Base-by-base conservation (phyloP, 768 basidiomycete genomes). In the Steccherinum ochraceum region DNA sequence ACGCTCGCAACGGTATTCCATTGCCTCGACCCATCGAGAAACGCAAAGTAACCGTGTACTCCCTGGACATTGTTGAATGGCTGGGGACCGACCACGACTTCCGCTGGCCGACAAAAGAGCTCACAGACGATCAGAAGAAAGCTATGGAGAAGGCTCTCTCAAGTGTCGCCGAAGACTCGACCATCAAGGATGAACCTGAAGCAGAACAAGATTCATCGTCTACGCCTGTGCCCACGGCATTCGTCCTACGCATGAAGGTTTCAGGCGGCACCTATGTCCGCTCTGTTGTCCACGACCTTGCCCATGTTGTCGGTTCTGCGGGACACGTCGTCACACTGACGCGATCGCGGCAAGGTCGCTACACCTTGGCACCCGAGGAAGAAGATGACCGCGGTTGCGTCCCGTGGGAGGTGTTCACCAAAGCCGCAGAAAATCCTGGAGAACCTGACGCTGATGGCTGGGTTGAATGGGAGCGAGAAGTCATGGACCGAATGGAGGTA, bases 211-310 rank as follows among this genome's bases (percentile, higher is more conserved):
- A 65, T 10, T 61, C 62, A 24, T 70, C 75, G 48, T 59, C 60
- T 35, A 60, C 66, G 3, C 89, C 94, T 1, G 21, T 43, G n/a
- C 41, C 41, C 16, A 77, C 84, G 0, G 86, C 86, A 19, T 96
- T 98, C 66, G 84, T 86, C 7, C 72, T 99, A 55, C 80, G 78
- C 50, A 95, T 99, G 93, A 86, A 76, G 55, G 96, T 98, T 4
- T 94, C 93, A 7, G 89, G 90, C 23, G 96, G 96, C 39, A 98
- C 96, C 12, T 99, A 99, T 61, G 94, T 99, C 49, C 86, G 96
- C 46, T 93, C 89, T 1, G 86, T 99, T 57, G 86, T 94, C 40
- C 93, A 98, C 64, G 96, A 99, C 65, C 75, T 99, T 5, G 92
- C 87, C 13, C 82, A 81, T 55, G 79, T 83, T 1, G 64, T 99